Evolutionary conservation across 768 basidiomycete species (phyloP).

Genomic region (Boletus reticulatus): DNA sequence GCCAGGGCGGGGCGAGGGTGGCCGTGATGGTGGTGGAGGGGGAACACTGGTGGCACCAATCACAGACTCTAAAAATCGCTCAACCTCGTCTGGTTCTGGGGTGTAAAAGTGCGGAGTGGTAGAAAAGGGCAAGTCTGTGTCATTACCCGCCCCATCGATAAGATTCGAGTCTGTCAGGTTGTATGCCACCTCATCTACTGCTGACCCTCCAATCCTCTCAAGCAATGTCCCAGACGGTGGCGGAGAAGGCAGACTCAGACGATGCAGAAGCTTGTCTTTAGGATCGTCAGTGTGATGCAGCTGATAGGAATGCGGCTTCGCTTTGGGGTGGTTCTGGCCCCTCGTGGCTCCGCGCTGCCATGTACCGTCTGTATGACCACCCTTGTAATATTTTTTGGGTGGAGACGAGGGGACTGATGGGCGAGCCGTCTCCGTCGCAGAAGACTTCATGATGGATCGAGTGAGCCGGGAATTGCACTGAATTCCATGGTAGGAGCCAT

Average conservation of each 20-base stretch:
- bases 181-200: not conserved
- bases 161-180: not conserved
- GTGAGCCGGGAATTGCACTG: not conserved
- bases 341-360: slow-evolving; percentile 2
- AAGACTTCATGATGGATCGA: slow-evolving; percentile 1
- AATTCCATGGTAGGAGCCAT: not conserved
- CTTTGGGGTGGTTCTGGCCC: not conserved
- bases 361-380: not conserved
- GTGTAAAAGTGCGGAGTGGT: slow-evolving; percentile 10
- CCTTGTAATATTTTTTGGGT: slow-evolving; percentile 1
- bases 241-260: slow-evolving; percentile 12
- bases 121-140: not conserved
- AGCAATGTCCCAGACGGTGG: slow-evolving; percentile 13
- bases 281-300: not conserved
- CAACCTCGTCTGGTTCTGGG: slow-evolving; percentile 25
- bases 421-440: not conserved
- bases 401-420: not conserved
- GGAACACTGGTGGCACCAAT: slow-evolving; percentile 4
- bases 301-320: not conserved
- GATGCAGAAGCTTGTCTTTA: slow-evolving; percentile 9
- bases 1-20: not conserved
- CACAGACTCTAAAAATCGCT: slow-evolving; percentile 26
- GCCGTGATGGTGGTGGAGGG: not conserved
- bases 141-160: slow-evolving; percentile 5
- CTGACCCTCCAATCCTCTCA: slow-evolving; percentile 19